These are phyloP conservation scores for Sclerotiophoma versabilis DNA, from an alignment of 2,329 filamentous ascomycete genomes.

Conservation along the genomic window DNA sequence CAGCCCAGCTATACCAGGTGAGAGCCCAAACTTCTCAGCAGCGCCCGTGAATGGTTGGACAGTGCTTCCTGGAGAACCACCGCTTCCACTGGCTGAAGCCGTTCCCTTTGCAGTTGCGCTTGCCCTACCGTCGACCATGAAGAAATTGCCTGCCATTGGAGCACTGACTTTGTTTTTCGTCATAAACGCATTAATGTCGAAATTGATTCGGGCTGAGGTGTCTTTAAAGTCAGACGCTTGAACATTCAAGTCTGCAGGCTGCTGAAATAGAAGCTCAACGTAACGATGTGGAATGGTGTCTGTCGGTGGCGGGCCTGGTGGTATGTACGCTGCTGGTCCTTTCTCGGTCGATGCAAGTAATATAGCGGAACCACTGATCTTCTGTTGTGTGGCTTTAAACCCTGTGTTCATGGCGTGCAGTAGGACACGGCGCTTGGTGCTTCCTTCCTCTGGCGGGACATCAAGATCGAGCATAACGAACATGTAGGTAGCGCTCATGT, in stretches of 20 bases:
- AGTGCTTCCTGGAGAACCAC: slow-evolving; percentile 21
- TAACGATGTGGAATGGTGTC: slow-evolving; percentile 46
- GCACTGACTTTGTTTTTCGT: slow-evolving; percentile 29
- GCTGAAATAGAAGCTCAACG: slow-evolving; percentile 43
- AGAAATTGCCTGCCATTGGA: slow-evolving; percentile 46
- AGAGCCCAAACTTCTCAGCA: slow-evolving; percentile 7
- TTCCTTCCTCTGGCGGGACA: slow-evolving; percentile 35
- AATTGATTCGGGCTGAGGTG: slow-evolving; percentile 32
- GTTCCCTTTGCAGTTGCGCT: slow-evolving; percentile 19
- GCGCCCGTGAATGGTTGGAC: slow-evolving; percentile 26
- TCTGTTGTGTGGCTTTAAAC: slow-evolving; percentile 44
- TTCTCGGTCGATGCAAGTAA: slow-evolving; percentile 38
- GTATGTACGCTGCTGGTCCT: slow-evolving; percentile 42
- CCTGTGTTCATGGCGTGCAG: slow-evolving; percentile 45
- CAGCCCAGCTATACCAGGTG: slow-evolving; percentile 13
- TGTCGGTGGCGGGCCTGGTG: slow-evolving; percentile 42
- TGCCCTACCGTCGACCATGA: slow-evolving; percentile 43
- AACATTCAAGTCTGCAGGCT: slow-evolving; percentile 36
- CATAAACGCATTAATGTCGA: slow-evolving; percentile 41
- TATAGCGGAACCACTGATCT: slow-evolving; percentile 25
- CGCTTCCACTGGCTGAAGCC: slow-evolving; percentile 26
- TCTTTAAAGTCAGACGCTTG: slow-evolving; percentile 31
- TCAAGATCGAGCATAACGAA: slow-evolving; percentile 49
- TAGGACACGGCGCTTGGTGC: slow-evolving; percentile 37
- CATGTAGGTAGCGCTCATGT: slow-evolving; percentile 35